Evolutionary conservation across 495 filamentous ascomycete species (phyloP).

Genomic region (Neurospora tetraspora): DNA sequence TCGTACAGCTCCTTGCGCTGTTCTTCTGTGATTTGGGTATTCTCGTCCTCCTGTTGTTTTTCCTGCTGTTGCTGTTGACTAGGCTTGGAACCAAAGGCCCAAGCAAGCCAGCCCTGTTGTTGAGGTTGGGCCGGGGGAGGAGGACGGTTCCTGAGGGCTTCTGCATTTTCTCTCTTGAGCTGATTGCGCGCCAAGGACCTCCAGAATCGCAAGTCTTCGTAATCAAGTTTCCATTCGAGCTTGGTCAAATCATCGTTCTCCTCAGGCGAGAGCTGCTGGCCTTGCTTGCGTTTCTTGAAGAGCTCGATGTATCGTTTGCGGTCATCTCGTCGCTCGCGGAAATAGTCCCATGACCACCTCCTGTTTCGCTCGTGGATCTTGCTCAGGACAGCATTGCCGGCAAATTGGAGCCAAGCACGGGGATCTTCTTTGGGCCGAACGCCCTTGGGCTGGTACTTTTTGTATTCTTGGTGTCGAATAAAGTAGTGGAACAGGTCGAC

Average conservation of each 20-base stretch:
- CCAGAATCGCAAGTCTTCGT: slow-evolving; percentile 97
- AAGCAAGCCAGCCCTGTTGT: slow-evolving; percentile 73
- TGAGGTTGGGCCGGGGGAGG: slow-evolving; percentile 37
- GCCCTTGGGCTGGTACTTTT: slow-evolving; percentile 79
- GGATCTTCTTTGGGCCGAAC: slow-evolving; percentile 81
- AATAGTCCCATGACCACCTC: slow-evolving; percentile 89
- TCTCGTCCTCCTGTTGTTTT: slow-evolving; percentile 48
- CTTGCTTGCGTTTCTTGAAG: slow-evolving; percentile 86
- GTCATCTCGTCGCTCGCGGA: slow-evolving; percentile 84
- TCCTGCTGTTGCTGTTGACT: slow-evolving; percentile 34
- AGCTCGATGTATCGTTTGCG: slow-evolving; percentile 79
- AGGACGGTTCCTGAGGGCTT: slow-evolving; percentile 45
- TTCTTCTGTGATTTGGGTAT: slow-evolving; percentile 80
- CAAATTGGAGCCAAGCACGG: slow-evolving; percentile 83
- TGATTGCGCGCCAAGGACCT: slow-evolving; percentile 88
- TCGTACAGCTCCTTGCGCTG: slow-evolving; percentile 94
- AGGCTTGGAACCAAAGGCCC: slow-evolving; percentile 76
- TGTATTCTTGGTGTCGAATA: slow-evolving; percentile 94
- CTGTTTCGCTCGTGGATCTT: slow-evolving; percentile 91
- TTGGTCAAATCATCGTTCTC: slow-evolving; percentile 64
- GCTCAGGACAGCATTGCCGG: slow-evolving; percentile 72
- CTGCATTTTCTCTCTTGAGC: slow-evolving; percentile 86
- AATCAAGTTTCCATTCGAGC: slow-evolving; percentile 79
- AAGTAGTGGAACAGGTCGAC: slow-evolving; percentile 98
- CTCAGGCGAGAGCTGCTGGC: slow-evolving; percentile 55